phyloP scores from a whole-genome alignment of 2,329 filamentous ascomycete genomes.

The Ophiostoma angusticollis region DNA sequence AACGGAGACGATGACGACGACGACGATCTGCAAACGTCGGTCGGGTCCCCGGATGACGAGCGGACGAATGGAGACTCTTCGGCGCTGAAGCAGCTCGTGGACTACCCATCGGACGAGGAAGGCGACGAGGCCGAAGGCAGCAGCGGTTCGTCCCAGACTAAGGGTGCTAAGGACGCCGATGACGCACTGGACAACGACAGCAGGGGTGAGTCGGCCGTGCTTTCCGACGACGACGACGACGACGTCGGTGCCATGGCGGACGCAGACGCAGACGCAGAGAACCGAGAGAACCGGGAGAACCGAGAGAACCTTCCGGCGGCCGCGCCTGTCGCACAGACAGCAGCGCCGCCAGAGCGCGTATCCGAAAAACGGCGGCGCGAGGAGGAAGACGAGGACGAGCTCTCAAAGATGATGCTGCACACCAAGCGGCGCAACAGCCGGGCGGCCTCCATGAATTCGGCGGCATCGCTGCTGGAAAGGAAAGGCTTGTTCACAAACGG shows the following conservation, averaged over 20 bases:
- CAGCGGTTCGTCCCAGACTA: not conserved
- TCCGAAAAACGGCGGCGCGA: constrained; percentile 84
- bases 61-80: constrained; percentile 50
- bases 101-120: constrained; percentile 82
- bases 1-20: constrained; percentile 81
- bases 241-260: not conserved
- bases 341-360: constrained; percentile 59
- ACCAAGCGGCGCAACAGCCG: constrained; percentile 47
- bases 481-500: not conserved
- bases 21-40: constrained; percentile 16
- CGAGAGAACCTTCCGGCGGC: too few relatives aligned
- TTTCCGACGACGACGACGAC: constrained; percentile 1
- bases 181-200: not conserved
- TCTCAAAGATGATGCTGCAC: constrained; percentile 64
- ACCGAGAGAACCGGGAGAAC: too few relatives aligned
- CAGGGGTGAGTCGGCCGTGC: not conserved
- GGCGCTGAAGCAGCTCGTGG: constrained; percentile 62
- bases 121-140: constrained; percentile 3
- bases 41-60: constrained; percentile 21
- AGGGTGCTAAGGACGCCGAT: not conserved
- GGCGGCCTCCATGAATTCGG: constrained; percentile 27
- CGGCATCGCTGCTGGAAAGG: not conserved
- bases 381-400: constrained; percentile 84
- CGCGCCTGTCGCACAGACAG: too few relatives aligned
- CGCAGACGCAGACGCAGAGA: not conserved